Base-by-base conservation (phyloP, 139 green algal genomes). In the Micractinium conductrix region DNA sequence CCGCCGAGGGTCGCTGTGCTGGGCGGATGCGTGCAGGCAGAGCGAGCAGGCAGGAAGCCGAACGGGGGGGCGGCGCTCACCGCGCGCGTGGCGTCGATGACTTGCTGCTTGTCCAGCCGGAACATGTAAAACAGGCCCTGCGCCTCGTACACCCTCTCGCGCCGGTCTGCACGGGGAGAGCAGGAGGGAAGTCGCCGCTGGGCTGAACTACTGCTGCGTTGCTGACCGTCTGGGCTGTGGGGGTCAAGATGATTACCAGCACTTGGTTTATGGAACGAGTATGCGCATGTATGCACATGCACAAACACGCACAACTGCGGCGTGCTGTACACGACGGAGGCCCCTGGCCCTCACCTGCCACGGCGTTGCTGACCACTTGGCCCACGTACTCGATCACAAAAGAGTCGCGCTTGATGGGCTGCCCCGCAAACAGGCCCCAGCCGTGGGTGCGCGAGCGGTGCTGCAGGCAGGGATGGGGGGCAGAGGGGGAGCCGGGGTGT, bases 311-410 rank as follows among this genome's bases (percentile, higher is more conserved):
- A n/a, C n/a, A n/a, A n/a, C n/a, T n/a, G n/a, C n/a, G n/a, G 19
- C 44, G 19, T 63, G 28, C 42, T 58, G 12, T n/a, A n/a, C n/a
- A n/a, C 48, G 30, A 65, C 55, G 21, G 30, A 26, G 21, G 55
- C 55, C 21, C 55, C 28, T 30, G 4, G 10, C 50, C 87, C 72
- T 81, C 83, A 67, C 94, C 93, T 30, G 81, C 81, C 70, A 95
- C 74, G 33, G 67, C 73, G 42, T 82, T 80, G 6, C 91, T 86
- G 21, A 98, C 90, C 42, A 94, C 75, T 89, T 96, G 85, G 0
- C 95, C 95, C 1, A 92, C 82, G 83, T 98, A 98, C 90, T 98
- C 92, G n/a, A 98, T 95, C 14, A 97, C 87, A 84, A 97, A 97
- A 65, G 93, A 89, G 14, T 91, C 87, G 1, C 87, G 68, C 28